phyloP scores from a whole-genome alignment of 2,329 filamentous ascomycete genomes.

The Fusarium redolens region DNA sequence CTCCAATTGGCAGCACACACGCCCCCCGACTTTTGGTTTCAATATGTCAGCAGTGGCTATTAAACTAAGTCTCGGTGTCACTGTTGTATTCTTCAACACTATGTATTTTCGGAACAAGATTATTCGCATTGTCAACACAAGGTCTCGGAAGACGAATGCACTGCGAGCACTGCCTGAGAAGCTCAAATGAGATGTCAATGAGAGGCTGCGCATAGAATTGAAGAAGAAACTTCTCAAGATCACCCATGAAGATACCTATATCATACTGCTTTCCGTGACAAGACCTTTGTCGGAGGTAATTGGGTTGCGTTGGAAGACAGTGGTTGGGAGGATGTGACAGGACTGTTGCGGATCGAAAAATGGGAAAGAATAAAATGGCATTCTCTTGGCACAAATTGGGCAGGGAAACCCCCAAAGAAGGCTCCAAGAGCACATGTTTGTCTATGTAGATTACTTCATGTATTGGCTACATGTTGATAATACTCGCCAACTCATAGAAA shows the following conservation, averaged over 20 bases:
- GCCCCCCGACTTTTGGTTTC: no score
- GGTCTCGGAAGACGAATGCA: no score
- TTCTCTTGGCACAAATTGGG: background rate
- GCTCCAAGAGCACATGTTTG: background rate
- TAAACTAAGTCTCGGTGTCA: no score
- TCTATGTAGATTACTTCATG: background rate
- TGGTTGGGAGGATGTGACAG: background rate
- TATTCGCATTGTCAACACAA: no score
- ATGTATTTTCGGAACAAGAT: no score
- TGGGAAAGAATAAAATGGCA: background rate
- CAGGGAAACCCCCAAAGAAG: background rate
- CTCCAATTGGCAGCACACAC: no score
- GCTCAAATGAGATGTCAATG: no score
- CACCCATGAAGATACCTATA: background rate
- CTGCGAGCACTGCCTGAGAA: no score
- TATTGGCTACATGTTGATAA: background rate
- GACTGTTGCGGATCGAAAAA: background rate
- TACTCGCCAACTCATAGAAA: background rate
- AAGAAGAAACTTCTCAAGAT: no score
- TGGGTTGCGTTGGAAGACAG: background rate
- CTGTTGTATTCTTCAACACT: no score
- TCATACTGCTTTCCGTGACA: background rate
- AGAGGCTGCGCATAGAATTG: no score
- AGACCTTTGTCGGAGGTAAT: background rate
- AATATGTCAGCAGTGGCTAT: no score